These are phyloP conservation scores for Phytophthora lateralis DNA, from an alignment of 352 stramenopile genomes.

Conservation along the genomic window DNA sequence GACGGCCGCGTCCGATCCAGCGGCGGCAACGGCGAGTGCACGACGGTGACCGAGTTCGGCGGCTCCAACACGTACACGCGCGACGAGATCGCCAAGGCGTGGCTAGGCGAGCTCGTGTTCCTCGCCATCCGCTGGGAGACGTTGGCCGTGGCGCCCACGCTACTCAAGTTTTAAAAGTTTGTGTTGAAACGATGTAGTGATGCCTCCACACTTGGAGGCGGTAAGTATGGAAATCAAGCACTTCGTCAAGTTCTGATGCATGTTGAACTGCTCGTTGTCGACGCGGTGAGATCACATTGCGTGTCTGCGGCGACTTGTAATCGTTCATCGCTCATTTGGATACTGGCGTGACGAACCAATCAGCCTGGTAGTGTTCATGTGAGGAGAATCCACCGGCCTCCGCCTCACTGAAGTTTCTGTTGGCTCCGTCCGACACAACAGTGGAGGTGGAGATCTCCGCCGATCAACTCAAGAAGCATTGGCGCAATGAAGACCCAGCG, in stretches of 20 bases:
- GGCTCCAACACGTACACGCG: slow-evolving; percentile 56
- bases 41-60: slow-evolving; percentile 43
- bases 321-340: slow-evolving; percentile 1
- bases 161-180: slow-evolving; percentile 42
- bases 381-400: background rate
- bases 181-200: slow-evolving; percentile 12
- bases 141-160: slow-evolving; percentile 44
- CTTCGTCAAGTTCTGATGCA: background rate
- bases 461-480: slow-evolving; percentile 2
- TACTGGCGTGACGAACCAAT: slow-evolving; percentile 5
- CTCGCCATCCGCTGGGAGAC: slow-evolving; percentile 65
- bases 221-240: slow-evolving; percentile 15
- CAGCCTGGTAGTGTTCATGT: too few relatives aligned
- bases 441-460: background rate
- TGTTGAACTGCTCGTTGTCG: background rate
- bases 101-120: slow-evolving; percentile 65
- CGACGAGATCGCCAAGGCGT: slow-evolving; percentile 51
- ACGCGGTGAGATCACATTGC: slow-evolving; percentile 21
- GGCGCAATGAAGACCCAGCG: slow-evolving; percentile 16
- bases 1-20: slow-evolving; percentile 8
- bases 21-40: slow-evolving; percentile 3
- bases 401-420: slow-evolving; percentile 4
- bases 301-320: slow-evolving; percentile 14
- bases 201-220: background rate
- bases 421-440: slow-evolving; percentile 18